Percentiles rank a stretch among this genome's conserved stretches.
Conservation (phyloP, 441 rosid genomes). For the Metrosideros polymorpha region DNA sequence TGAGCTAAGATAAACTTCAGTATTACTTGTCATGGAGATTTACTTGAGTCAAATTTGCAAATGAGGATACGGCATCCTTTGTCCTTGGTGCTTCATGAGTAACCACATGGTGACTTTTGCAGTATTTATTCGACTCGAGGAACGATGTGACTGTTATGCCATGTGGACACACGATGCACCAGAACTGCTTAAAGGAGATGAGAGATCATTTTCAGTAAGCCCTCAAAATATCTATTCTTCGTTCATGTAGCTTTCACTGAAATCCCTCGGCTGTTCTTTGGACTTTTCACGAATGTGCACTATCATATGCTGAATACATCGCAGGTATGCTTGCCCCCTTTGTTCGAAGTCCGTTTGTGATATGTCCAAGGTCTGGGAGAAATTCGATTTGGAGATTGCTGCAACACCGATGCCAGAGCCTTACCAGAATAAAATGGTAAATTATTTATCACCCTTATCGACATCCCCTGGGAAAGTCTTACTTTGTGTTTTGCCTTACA, state of each 20-base stretch:
- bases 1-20: background rate
- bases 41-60: background rate
- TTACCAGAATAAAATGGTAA: conserved; percentile 50
- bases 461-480: background rate
- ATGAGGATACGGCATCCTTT: background rate
- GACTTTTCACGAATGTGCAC: background rate
- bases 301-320: background rate
- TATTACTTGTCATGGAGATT: background rate
- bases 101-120: conserved; percentile 10
- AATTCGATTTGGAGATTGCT: conserved; percentile 61
- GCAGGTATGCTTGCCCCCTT: conserved; percentile 83
- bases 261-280: background rate
- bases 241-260: background rate
- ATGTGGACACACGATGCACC: conserved; percentile 84
- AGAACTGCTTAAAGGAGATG: conserved; percentile 77
- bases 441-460: background rate
- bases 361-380: conserved; percentile 94
- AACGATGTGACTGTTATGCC: conserved; percentile 55
- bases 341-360: conserved; percentile 85
- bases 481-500: background rate
- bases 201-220: conserved; percentile 67
- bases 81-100: background rate
- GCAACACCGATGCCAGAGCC: conserved; percentile 76
- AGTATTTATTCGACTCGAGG: conserved; percentile 76
- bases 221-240: background rate